Evolutionary conservation across 2,329 filamentous ascomycete species (phyloP).

Genomic region (Clarireedia homoeocarpa): DNA sequence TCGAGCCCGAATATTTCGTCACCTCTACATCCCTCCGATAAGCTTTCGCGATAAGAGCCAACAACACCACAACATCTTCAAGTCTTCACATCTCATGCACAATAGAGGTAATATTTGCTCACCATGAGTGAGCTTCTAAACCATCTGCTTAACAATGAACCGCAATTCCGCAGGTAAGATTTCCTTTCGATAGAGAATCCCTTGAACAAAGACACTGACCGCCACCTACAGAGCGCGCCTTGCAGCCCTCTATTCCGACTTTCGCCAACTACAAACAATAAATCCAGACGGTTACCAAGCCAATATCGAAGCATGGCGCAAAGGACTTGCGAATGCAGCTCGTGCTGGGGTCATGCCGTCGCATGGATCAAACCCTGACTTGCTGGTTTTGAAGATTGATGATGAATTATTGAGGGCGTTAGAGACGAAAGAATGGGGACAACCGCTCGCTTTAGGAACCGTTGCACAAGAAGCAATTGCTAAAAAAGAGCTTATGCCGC

Average conservation of each 20-base stretch:
- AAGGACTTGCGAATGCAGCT: conserved; percentile 62
- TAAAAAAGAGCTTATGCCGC: conserved; percentile 59
- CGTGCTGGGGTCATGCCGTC: conserved; percentile 45
- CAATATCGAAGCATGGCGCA: conserved; percentile 73
- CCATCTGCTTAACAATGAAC: conserved; percentile 54
- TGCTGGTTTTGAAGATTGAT: conserved; percentile 46
- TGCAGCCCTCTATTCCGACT: conserved; percentile 83
- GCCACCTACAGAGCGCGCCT: conserved; percentile 55
- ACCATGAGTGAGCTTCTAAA: conserved; percentile 60
- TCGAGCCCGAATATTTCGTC: conserved; percentile 3
- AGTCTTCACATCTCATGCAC: conserved; percentile 1
- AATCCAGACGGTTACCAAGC: conserved; percentile 82
- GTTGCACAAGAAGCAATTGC: conserved; percentile 70
- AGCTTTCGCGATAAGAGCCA: conserved; percentile 12
- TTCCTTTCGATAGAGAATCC: not conserved
- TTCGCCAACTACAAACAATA: conserved; percentile 61
- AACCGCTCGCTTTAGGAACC: conserved; percentile 70
- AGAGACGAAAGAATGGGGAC: conserved; percentile 69
- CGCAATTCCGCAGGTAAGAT: conserved; percentile 50
- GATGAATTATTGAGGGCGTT: conserved; percentile 63
- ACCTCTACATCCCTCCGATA: conserved; percentile 10
- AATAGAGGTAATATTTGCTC: conserved; percentile 1
- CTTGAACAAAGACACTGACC: not conserved
- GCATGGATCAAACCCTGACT: conserved; percentile 38
- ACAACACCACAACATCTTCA: conserved; percentile 1